These are phyloP conservation scores for Eucalyptus melliodora DNA, from an alignment of 345 rosid genomes.

Conservation along the genomic window DNA sequence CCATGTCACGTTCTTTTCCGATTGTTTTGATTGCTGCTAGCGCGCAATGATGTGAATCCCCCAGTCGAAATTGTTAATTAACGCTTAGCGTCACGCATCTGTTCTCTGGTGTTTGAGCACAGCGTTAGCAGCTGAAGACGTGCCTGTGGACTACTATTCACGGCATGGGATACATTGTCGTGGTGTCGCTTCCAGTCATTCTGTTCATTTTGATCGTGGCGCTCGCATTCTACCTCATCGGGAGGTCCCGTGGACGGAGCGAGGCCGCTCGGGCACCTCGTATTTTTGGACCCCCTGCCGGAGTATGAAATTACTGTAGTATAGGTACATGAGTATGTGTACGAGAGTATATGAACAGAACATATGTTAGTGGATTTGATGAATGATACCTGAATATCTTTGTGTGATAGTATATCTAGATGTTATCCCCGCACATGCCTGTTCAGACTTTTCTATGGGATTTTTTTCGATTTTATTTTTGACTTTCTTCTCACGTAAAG, in stretches of 20 bases:
- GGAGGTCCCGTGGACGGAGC: slow-evolving; percentile 4
- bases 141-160: not conserved
- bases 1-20: too few species aligned
- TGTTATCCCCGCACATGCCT: too few species aligned
- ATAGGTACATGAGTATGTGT: not conserved
- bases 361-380: not conserved
- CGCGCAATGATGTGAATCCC: too few species aligned
- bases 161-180: slow-evolving; percentile 5
- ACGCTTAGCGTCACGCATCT: not conserved
- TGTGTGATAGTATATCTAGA: too few species aligned
- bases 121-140: not conserved
- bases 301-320: not conserved
- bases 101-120: not conserved
- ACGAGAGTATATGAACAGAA: not conserved
- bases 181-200: slow-evolving; percentile 7
- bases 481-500: too few species aligned
- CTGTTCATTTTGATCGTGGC: slow-evolving; percentile 15
- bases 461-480: too few species aligned
- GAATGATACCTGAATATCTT: not conserved
- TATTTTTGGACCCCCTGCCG: not conserved
- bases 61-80: too few species aligned
- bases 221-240: slow-evolving; percentile 15
- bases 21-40: too few species aligned
- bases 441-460: too few species aligned
- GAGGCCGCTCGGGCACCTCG: not conserved